Evolutionary conservation across 2,329 filamentous ascomycete genomes (phyloP).

Genomic region (Akanthomyces muscarius): DNA sequence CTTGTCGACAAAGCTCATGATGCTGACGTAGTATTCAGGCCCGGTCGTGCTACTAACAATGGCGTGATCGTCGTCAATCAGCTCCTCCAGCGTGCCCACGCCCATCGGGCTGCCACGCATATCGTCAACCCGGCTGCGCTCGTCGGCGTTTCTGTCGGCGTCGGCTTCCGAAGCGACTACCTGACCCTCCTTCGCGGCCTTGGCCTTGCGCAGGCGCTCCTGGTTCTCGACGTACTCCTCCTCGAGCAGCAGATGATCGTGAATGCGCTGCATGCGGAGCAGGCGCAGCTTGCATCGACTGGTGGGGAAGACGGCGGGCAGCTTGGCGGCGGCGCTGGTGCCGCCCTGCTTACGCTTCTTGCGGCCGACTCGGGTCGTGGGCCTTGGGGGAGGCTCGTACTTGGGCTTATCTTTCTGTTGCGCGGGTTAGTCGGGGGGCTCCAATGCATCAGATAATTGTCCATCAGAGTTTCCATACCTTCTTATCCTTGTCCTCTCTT

Average conservation of each 20-base stretch:
- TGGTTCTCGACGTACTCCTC: conserved; percentile 99
- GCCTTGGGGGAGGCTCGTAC: conserved; percentile 97
- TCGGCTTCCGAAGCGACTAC: conserved; percentile 68
- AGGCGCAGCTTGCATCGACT: conserved; percentile 97
- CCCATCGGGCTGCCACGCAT: conserved; percentile 99
- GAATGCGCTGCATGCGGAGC: conserved; percentile 95
- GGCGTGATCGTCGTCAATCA: conserved; percentile 98
- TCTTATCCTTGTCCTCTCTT: conserved; percentile 88
- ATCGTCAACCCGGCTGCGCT: conserved; percentile 91
- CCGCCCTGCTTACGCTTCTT: conserved; percentile 98
- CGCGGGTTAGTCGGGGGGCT: conserved; percentile 22
- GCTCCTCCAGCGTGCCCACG: conserved; percentile 93
- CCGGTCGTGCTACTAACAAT: conserved; percentile 97
- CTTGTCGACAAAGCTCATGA: conserved; percentile 99
- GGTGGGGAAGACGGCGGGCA: conserved; percentile 89
- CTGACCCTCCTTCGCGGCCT: conserved; percentile 69
- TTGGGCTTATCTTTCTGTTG: conserved; percentile 97
- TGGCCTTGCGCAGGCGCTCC: conserved; percentile 89
- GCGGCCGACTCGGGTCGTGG: conserved; percentile 92
- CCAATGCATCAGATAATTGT: not conserved
- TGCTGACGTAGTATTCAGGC: conserved; percentile 98
- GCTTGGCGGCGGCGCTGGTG: conserved; percentile 90
- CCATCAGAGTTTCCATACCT: conserved; percentile 51
- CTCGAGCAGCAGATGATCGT: conserved; percentile 93
- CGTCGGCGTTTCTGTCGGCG: conserved; percentile 83